Evolutionary conservation across 139 green algal species (phyloP).

Genomic region (Coelastrella sp.): DNA sequence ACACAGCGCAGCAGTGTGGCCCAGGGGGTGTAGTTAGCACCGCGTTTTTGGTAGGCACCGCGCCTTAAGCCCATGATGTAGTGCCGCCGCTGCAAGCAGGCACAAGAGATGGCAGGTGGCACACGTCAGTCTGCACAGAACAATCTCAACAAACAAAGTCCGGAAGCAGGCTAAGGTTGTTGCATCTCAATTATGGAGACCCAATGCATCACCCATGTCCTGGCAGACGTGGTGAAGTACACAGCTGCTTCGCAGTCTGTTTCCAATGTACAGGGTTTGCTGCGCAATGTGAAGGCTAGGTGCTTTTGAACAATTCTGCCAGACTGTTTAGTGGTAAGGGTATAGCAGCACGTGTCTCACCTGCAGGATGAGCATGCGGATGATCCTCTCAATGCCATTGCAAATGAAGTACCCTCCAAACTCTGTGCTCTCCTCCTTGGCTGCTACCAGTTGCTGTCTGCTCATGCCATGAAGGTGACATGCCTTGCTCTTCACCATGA

Average conservation of each 20-base stretch:
- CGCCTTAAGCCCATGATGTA: conserved; percentile 94
- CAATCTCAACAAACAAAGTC: too few relatives aligned
- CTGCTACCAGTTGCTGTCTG: conserved; percentile 73
- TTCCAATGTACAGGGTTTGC: too few relatives aligned
- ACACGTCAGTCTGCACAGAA: too few relatives aligned
- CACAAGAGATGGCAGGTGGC: neutral
- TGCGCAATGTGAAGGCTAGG: too few relatives aligned
- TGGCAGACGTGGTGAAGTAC: too few relatives aligned
- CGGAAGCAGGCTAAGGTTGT: too few relatives aligned
- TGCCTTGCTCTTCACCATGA: conserved; percentile 87
- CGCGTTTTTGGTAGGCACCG: conserved; percentile 87
- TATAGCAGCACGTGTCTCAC: neutral
- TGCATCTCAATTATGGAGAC: too few relatives aligned
- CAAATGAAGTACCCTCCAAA: conserved; percentile 97
- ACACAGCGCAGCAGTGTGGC: conserved; percentile 92
- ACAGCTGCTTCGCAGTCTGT: too few relatives aligned
- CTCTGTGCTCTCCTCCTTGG: conserved; percentile 89
- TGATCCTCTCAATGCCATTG: conserved; percentile 98
- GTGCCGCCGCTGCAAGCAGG: conserved; percentile 80
- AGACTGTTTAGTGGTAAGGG: too few relatives aligned
- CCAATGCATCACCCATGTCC: too few relatives aligned
- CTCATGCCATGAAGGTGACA: conserved; percentile 82
- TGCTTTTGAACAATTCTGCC: too few relatives aligned
- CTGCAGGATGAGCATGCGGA: conserved; percentile 91
- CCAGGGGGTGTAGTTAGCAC: conserved; percentile 86